These are phyloP conservation scores for Coprinopsis cinerea DNA, from an alignment of 768 basidiomycete genomes.

Conservation along the genomic window DNA sequence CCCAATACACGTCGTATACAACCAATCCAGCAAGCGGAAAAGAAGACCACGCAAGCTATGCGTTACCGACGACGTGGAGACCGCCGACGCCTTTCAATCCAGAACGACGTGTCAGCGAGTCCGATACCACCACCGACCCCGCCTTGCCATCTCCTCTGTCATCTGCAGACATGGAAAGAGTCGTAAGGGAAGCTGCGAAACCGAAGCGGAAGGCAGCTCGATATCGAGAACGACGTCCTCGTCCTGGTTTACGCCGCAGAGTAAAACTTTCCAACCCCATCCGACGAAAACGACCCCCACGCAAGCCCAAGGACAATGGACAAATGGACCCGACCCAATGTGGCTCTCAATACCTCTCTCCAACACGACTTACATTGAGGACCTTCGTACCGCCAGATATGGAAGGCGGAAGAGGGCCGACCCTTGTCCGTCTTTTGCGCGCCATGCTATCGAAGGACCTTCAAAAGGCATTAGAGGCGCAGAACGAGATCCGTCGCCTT, in stretches of 20 bases:
- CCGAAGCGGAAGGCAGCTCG: background rate
- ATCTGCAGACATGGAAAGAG: no score
- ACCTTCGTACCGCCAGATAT: no score
- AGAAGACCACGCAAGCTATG: no score
- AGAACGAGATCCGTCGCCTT: constrained; percentile 29
- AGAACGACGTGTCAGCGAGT: background rate
- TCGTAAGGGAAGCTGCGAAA: background rate
- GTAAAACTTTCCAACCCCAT: background rate
- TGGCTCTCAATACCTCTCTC: no score
- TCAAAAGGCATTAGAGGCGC: constrained; percentile 38
- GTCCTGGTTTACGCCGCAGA: background rate
- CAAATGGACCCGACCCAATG: no score
- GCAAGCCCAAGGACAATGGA: no score
- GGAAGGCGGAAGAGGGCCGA: background rate
- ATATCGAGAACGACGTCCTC: background rate
- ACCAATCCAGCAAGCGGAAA: no score
- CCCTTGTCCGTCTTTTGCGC: background rate
- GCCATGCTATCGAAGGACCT: background rate
- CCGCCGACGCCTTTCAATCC: background rate
- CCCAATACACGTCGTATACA: no score
- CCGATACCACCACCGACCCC: no score
- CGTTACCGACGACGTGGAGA: no score
- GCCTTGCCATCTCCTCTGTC: no score
- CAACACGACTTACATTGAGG: no score
- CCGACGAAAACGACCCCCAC: background rate